Conservation (phyloP, 495 filamentous ascomycete species). For the Lineolata rhizophorae region DNA sequence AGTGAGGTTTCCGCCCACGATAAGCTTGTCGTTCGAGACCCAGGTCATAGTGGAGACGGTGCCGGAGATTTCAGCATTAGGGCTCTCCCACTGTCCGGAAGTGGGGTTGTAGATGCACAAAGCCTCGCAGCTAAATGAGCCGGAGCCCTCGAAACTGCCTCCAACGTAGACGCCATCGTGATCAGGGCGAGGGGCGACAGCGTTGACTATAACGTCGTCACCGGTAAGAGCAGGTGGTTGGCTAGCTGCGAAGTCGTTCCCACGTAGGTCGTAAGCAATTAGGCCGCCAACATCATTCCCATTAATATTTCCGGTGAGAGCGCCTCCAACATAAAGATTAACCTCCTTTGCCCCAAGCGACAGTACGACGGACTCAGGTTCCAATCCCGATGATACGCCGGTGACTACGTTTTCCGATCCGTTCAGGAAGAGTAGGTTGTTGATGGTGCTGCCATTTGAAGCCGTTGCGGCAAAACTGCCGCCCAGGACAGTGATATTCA, state of each 20-base stretch:
- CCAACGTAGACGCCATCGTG: constrained; percentile 64
- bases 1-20: constrained; percentile 57
- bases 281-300: constrained; percentile 47
- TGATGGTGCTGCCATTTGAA: constrained; percentile 43
- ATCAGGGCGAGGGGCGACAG: constrained; percentile 43
- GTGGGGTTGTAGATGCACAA: constrained; percentile 58
- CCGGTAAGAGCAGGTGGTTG: constrained; percentile 58
- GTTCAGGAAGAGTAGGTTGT: constrained; percentile 62
- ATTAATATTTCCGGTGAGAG: constrained; percentile 45
- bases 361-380: constrained; percentile 50
- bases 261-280: constrained; percentile 52
- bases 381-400: constrained; percentile 44
- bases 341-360: constrained; percentile 44
- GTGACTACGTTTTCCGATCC: constrained; percentile 38
- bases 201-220: constrained; percentile 44
- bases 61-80: constrained; percentile 47
- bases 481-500: constrained; percentile 71
- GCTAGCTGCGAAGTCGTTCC: constrained; percentile 28
- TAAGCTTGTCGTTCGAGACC: constrained; percentile 41
- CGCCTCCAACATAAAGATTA: constrained; percentile 63
- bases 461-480: constrained; percentile 63
- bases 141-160: constrained; percentile 59
- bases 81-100: constrained; percentile 51
- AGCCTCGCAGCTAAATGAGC: constrained; percentile 56
- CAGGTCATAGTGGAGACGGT: constrained; percentile 50